phyloP scores from a whole-genome alignment of 768 basidiomycete species.

The Chalciporus sphaerocephalus region DNA sequence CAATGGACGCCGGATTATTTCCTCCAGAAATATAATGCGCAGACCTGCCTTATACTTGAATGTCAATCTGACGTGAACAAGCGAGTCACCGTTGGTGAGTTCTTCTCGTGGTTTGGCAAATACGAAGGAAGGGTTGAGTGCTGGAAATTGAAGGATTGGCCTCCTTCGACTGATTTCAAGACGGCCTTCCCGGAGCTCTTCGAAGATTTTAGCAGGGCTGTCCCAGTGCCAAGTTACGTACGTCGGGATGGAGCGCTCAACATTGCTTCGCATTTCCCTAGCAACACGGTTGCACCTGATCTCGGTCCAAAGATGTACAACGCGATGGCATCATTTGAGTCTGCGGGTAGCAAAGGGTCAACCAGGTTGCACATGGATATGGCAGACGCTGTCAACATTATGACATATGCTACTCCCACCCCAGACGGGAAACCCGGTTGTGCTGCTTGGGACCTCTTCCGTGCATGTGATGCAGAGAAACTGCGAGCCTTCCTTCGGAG shows the following conservation, averaged over 20 bases:
- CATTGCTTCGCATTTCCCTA: constrained; percentile 84
- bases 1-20: constrained; percentile 86
- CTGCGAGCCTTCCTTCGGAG: constrained; percentile 70
- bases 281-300: constrained; percentile 74
- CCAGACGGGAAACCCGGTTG: constrained; percentile 64
- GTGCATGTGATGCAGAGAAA: constrained; percentile 74
- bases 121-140: constrained; percentile 53
- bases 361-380: constrained; percentile 93
- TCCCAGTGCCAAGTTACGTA: constrained; percentile 89
- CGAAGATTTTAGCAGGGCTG: constrained; percentile 75
- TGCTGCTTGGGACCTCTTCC: constrained; percentile 91
- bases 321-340: constrained; percentile 70
- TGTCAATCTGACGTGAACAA: constrained; percentile 71
- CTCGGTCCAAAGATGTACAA: constrained; percentile 95
- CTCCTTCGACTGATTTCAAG: constrained; percentile 81
- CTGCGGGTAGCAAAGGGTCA: constrained; percentile 69
- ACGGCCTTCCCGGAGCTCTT: constrained; percentile 79
- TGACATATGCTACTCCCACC: constrained; percentile 63
- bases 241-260: constrained; percentile 86
- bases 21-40: constrained; percentile 57
- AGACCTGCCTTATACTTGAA: constrained; percentile 70
- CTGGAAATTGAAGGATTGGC: constrained; percentile 94
- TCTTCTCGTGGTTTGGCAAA: constrained; percentile 75
- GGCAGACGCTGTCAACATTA: constrained; percentile 90
- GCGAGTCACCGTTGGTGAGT: constrained; percentile 64